These are phyloP conservation scores for Rheum nobile DNA, from an alignment of 148 eudicot species.

Conservation along the genomic window DNA sequence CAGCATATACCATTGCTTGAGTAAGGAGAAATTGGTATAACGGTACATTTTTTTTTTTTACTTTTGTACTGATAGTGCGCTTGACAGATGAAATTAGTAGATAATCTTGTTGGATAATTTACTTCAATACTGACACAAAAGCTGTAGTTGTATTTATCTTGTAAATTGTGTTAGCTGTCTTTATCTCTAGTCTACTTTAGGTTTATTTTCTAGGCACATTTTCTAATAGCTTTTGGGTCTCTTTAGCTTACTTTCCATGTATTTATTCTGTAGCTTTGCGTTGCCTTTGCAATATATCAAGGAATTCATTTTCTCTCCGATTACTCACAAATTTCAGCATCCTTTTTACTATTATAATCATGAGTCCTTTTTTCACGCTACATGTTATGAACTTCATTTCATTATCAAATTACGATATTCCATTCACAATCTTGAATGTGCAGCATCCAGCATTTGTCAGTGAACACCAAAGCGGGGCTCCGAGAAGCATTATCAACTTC, in stretches of 20 bases:
- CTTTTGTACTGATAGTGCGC: not conserved
- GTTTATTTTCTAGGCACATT: too few species aligned
- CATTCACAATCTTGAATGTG: slow-evolving; percentile 9
- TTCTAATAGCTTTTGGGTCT: too few species aligned
- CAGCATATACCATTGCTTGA: not conserved
- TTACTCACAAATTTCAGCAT: too few species aligned
- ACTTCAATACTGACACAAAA: too few species aligned
- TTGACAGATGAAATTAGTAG: not conserved
- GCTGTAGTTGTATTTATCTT: too few species aligned
- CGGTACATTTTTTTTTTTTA: not conserved
- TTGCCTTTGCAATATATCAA: too few species aligned
- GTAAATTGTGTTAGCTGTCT: too few species aligned
- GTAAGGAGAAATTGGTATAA: not conserved
- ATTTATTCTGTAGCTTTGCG: too few species aligned
- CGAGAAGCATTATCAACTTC: slow-evolving; percentile 54
- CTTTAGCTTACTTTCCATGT: too few species aligned
- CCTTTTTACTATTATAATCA: not conserved
- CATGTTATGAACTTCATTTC: not conserved
- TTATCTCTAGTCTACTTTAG: too few species aligned
- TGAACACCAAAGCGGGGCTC: slow-evolving; percentile 53
- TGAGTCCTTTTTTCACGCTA: not conserved
- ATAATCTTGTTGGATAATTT: too few species aligned
- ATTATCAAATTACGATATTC: not conserved
- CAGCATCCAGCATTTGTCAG: slow-evolving; percentile 71
- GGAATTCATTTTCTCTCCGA: too few species aligned